Conservation (phyloP, 768 basidiomycete species). For the Lactarius tabidus region DNA sequence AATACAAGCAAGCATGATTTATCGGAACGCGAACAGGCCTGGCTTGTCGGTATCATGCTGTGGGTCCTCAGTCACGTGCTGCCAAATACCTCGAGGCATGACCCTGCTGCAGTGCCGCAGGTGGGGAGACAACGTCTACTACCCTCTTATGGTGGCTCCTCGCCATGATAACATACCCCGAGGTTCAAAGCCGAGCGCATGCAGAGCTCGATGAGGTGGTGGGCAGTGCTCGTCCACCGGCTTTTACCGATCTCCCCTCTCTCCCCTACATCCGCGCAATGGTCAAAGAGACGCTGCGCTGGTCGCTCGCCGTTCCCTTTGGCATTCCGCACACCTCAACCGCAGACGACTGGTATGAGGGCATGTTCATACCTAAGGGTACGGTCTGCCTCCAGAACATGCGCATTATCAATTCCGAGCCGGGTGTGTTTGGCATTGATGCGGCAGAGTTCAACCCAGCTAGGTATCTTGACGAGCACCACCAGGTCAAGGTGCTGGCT, state of each 20-base stretch:
- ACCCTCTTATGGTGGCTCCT: conserved; percentile 36
- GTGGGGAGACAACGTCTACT: conserved; percentile 10
- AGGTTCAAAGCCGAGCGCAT: conserved; percentile 37
- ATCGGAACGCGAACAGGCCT: conserved; percentile 14
- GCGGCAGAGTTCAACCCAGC: not conserved
- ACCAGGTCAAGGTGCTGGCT: no score
- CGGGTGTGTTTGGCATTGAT: not conserved
- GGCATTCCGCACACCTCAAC: conserved; percentile 14
- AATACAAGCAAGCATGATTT: not conserved
- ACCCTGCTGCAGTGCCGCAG: not conserved
- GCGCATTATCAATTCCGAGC: not conserved
- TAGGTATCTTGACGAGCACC: not conserved
- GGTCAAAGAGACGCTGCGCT: conserved; percentile 32
- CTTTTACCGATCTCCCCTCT: conserved; percentile 30
- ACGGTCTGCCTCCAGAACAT: conserved; percentile 1
- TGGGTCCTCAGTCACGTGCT: not conserved
- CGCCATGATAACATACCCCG: conserved; percentile 39
- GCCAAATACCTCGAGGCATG: not conserved
- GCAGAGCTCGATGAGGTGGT: conserved; percentile 41
- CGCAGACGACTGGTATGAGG: conserved; percentile 17
- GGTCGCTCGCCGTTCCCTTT: no score
- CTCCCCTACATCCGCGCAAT: conserved; percentile 39
- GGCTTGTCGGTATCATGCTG: conserved; percentile 22
- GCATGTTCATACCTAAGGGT: conserved; percentile 20
- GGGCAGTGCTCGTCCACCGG: conserved; percentile 35